Evolutionary conservation across 2,329 filamentous ascomycete genomes (phyloP).

Genomic region (Blastomyces parvus): DNA sequence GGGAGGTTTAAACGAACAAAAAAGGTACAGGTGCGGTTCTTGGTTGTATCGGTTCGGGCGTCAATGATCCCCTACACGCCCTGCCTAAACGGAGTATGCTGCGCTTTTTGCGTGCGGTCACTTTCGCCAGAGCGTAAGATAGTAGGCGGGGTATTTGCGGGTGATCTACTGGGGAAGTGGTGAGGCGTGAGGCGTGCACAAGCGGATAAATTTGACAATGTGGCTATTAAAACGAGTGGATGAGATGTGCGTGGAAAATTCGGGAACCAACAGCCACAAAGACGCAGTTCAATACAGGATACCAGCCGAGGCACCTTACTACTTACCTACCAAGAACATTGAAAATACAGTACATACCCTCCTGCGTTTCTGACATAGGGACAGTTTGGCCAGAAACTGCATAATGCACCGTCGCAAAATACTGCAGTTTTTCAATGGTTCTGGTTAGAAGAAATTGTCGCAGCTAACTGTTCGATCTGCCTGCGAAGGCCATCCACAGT

Average conservation of each 20-base stretch:
- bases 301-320: not conserved
- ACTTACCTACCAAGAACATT: not conserved
- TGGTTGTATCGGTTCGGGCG: slow-evolving; percentile 2
- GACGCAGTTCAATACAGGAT: slow-evolving; percentile 4
- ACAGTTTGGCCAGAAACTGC: not conserved
- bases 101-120: not conserved
- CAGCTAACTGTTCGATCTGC: slow-evolving; percentile 28
- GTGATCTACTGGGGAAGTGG: slow-evolving; percentile 14
- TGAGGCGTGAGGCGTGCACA: slow-evolving; percentile 12
- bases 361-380: not conserved
- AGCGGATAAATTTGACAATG: slow-evolving; percentile 3
- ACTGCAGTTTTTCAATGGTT: not conserved
- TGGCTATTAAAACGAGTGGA: slow-evolving; percentile 6
- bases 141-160: slow-evolving; percentile 13
- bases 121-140: not conserved
- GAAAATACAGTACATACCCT: not conserved
- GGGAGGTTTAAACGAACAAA: slow-evolving; percentile 2
- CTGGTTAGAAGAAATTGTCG: slow-evolving; percentile 18
- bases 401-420: not conserved
- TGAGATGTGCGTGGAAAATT: slow-evolving; percentile 7
- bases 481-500: slow-evolving; percentile 27
- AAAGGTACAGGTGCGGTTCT: not conserved
- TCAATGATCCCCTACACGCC: not conserved
- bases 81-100: not conserved
- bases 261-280: slow-evolving; percentile 7